Base-by-base conservation (phyloP, 768 basidiomycete genomes). In the Suillus subluteus region DNA sequence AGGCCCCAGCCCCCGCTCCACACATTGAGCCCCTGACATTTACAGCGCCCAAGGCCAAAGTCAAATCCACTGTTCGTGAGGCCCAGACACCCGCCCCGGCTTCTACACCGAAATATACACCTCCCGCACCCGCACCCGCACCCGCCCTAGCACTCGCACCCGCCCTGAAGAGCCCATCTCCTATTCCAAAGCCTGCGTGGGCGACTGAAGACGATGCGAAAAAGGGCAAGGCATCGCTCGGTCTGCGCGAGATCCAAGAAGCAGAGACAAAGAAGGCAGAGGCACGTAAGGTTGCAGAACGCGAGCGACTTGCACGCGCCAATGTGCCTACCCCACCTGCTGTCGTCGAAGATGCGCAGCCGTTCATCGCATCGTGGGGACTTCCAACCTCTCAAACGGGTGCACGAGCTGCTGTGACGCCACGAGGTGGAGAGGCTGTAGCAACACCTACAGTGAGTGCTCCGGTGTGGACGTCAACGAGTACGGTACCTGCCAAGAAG, bases 161-260 rank as follows among this genome's bases (percentile, higher is more conserved):
- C 26, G 58, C 58, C 13, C 41, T 46, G 54, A 76, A 65, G 64
- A 79, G 75, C 44, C 74, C 65, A 48, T 64, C 71, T 8, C 73
- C 78, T 13, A 52, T 75, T 16, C 66, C 79, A 18, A 90, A 90
- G 71, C 79, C 84, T 54, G 85, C 87, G 18, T 92, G 91, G 90
- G 81, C 84, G 23, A 86, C 86, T 67, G 90, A 90, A 41, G 89
- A 92, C 48, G 91, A 92, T 16, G 79, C 80, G 46, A 87, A 87
- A 76, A 88, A 88, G 74, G 75, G 81, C 56, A 83, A 83, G 74
- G 71, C 76, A 8, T 72, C 79, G 16, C 81, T 90, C 44, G 94
- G 92, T 68, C 80, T 99, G 44, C 90, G 96, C 64, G 95, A 99
- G 65, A 99, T 99, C 56, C 98, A 99, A 76, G 95, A 98, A 70